Evolutionary conservation across 495 filamentous ascomycete genomes (phyloP).

Genomic region (Echria macrotheca): DNA sequence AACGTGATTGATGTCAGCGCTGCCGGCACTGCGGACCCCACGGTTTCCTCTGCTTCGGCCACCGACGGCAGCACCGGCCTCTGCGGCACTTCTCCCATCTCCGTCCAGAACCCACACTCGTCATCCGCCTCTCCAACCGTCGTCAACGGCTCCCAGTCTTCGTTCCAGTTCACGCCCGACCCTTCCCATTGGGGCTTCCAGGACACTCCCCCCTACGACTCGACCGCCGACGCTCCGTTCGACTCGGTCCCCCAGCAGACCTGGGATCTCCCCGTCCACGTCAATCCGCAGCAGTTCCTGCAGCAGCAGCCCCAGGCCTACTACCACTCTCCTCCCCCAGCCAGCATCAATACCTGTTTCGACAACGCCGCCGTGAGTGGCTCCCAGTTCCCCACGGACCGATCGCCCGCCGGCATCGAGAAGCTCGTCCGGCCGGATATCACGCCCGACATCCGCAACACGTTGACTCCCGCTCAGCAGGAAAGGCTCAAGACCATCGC

Average conservation of each 20-base stretch:
- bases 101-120: conserved; percentile 24
- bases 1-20: conserved; percentile 10
- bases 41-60: conserved; percentile 11
- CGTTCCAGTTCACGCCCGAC: conserved; percentile 27
- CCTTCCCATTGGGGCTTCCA: conserved; percentile 37
- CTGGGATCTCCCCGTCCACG: conserved; percentile 25
- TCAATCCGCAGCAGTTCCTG: conserved; percentile 20
- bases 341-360: conserved; percentile 12
- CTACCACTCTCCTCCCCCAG: conserved; percentile 15
- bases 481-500: conserved; percentile 50
- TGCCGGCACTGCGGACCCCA: conserved; percentile 17
- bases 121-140: conserved; percentile 25
- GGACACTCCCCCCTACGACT: conserved; percentile 42
- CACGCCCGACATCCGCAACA: conserved; percentile 25
- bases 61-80: conserved; percentile 8
- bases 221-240: conserved; percentile 18
- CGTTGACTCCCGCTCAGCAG: conserved; percentile 47
- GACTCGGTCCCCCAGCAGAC: conserved; percentile 17
- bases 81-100: conserved; percentile 17
- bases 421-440: conserved; percentile 12
- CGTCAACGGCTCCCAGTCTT: conserved; percentile 29
- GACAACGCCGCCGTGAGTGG: background rate
- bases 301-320: conserved; percentile 24
- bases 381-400: conserved; percentile 5
- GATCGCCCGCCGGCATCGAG: conserved; percentile 11